phyloP scores from a whole-genome alignment of 768 basidiomycete genomes.

The Mycena haematopus region DNA sequence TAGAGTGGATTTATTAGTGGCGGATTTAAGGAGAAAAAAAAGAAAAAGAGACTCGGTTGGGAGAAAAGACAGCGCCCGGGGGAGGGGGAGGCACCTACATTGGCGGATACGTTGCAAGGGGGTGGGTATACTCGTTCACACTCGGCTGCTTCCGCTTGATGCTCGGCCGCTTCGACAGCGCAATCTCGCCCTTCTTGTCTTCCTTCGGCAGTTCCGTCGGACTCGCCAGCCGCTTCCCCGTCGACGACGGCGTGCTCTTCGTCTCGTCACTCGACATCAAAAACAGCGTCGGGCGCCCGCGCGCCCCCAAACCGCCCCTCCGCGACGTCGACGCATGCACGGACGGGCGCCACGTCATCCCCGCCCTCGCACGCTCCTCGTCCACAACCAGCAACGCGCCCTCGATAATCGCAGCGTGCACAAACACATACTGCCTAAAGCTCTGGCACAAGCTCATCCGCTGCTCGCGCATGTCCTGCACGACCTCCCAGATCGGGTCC shows the following conservation, averaged over 20 bases:
- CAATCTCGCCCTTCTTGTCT: constrained; percentile 60
- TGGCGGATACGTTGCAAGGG: constrained; percentile 26
- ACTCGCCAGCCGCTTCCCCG: constrained; percentile 71
- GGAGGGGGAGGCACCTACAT: neutral
- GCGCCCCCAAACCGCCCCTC: neutral
- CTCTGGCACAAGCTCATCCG: constrained; percentile 97
- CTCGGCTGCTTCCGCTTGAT: constrained; percentile 54
- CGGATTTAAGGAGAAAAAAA: no score
- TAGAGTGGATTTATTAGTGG: neutral
- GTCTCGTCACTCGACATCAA: constrained; percentile 18
- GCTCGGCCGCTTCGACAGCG: constrained; percentile 71
- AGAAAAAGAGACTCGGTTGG: neutral
- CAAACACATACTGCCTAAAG: constrained; percentile 92
- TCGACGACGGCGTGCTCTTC: constrained; percentile 42
- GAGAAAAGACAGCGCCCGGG: neutral
- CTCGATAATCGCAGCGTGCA: constrained; percentile 85
- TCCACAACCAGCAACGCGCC: constrained; percentile 80
- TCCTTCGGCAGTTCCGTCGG: constrained; percentile 74
- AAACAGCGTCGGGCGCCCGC: constrained; percentile 25
- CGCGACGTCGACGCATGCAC: constrained; percentile 12
- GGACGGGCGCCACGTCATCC: constrained; percentile 22
- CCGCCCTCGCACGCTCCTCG: constrained; percentile 58
- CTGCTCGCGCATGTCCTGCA: constrained; percentile 95
- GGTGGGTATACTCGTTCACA: constrained; percentile 13
- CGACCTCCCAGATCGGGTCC: constrained; percentile 80